Conservation (phyloP, 225 moss, liverwort and hornwort species). For the Polytrichum formosum region DNA sequence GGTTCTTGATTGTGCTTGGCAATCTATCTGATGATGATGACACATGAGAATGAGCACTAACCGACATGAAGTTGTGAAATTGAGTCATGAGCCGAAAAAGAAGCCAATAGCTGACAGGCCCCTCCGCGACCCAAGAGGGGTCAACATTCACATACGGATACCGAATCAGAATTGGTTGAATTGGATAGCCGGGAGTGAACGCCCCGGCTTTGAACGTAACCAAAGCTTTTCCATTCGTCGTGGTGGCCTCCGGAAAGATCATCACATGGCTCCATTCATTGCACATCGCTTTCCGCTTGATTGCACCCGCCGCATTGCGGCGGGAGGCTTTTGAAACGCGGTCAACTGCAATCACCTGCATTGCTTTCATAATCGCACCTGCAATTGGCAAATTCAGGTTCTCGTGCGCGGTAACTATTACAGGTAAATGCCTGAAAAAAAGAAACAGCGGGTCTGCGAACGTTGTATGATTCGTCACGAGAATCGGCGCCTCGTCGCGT, state of each 20-base stretch:
- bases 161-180: slow-evolving; percentile 85
- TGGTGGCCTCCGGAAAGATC: slow-evolving; percentile 97
- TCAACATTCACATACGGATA: slow-evolving; percentile 86
- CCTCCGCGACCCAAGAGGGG: slow-evolving; percentile 93
- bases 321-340: slow-evolving; percentile 69
- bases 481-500: slow-evolving; percentile 76
- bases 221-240: slow-evolving; percentile 87
- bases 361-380: slow-evolving; percentile 88
- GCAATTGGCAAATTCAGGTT: slow-evolving; percentile 77
- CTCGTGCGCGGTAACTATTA: slow-evolving; percentile 91
- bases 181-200: slow-evolving; percentile 79
- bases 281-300: slow-evolving; percentile 97
- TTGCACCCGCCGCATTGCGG: slow-evolving; percentile 83
- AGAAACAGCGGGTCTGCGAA: slow-evolving; percentile 85
- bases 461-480: slow-evolving; percentile 87
- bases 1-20: too few relatives aligned
- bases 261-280: slow-evolving; percentile 98
- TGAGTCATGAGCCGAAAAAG: slow-evolving; percentile 96
- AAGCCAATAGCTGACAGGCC: slow-evolving; percentile 65
- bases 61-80: slow-evolving; percentile 95
- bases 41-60: slow-evolving; percentile 24
- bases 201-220: slow-evolving; percentile 89
- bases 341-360: slow-evolving; percentile 94
- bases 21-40: too few relatives aligned
- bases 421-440: slow-evolving; percentile 87